Conservation (phyloP, 2,329 filamentous ascomycete species). For the Ophioceras dolichostomum region DNA sequence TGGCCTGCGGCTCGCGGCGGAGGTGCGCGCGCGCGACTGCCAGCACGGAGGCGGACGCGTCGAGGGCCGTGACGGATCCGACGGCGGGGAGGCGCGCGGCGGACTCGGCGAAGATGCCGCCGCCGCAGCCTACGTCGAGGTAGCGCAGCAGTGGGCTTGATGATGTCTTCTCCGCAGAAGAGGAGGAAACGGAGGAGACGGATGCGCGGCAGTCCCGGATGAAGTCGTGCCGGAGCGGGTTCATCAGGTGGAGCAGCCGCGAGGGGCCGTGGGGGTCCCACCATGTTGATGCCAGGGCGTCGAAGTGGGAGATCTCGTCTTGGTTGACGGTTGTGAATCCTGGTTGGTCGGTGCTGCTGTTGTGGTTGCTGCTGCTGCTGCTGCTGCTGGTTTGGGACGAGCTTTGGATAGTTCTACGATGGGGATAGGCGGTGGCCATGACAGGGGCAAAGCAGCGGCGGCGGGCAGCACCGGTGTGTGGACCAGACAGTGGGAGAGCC, state of each 20-base stretch:
- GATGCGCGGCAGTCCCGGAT: slow-evolving; percentile 60
- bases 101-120: slow-evolving; percentile 89
- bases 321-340: slow-evolving; percentile 57
- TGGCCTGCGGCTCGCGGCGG: slow-evolving; percentile 51
- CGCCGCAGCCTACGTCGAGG: slow-evolving; percentile 90
- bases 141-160: slow-evolving; percentile 41
- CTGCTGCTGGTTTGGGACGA: not conserved
- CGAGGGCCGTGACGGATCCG: slow-evolving; percentile 58
- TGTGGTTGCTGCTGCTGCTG: not conserved
- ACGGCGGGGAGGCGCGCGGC: slow-evolving; percentile 58
- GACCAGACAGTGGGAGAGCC: too few species aligned
- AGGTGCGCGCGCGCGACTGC: slow-evolving; percentile 66
- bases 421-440: too few species aligned
- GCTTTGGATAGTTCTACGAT: slow-evolving; percentile 18
- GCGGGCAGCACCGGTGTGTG: too few species aligned
- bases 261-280: slow-evolving; percentile 95
- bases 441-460: too few species aligned
- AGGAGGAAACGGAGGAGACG: slow-evolving; percentile 16
- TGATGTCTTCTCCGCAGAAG: slow-evolving; percentile 13
- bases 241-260: slow-evolving; percentile 91
- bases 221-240: slow-evolving; percentile 90
- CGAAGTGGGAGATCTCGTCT: slow-evolving; percentile 88
- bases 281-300: slow-evolving; percentile 83
- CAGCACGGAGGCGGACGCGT: slow-evolving; percentile 64
- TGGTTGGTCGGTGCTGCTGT: not conserved